These are phyloP conservation scores for Venturia effusa DNA, from an alignment of 2,329 filamentous ascomycete species.

Conservation along the genomic window DNA sequence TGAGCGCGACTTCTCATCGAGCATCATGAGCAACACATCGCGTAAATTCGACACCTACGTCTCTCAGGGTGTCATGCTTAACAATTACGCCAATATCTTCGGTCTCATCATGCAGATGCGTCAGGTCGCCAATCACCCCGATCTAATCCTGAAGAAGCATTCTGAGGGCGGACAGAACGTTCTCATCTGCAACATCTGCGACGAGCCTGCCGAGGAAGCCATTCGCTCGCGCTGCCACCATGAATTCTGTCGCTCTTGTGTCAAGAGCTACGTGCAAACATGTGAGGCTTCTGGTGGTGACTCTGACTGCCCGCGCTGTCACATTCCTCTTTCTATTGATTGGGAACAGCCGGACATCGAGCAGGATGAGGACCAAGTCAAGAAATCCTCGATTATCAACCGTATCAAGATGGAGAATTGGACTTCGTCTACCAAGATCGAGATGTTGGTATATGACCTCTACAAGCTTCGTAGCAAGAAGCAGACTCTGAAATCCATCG, in stretches of 20 bases:
- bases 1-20: constrained; percentile 88
- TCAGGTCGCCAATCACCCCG: constrained; percentile 92
- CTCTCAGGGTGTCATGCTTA: constrained; percentile 78
- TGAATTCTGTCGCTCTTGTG: constrained; percentile 78
- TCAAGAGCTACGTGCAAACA: constrained; percentile 68
- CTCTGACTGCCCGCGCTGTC: constrained; percentile 77
- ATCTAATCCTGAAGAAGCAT: constrained; percentile 84
- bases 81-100: constrained; percentile 99
- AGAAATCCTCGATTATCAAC: constrained; percentile 97
- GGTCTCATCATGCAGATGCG: constrained; percentile 99
- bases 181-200: constrained; percentile 86
- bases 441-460: constrained; percentile 87
- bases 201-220: constrained; percentile 90
- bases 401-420: constrained; percentile 98
- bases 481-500: constrained; percentile 89
- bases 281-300: constrained; percentile 53
- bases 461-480: constrained; percentile 88
- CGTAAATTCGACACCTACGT: constrained; percentile 95
- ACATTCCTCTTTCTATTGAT: constrained; percentile 82
- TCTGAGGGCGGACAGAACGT: constrained; percentile 79
- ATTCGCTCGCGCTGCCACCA: constrained; percentile 88
- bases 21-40: constrained; percentile 85
- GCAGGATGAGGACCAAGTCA: constrained; percentile 74
- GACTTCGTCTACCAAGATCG: constrained; percentile 97
- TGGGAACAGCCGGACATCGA: constrained; percentile 92